phyloP scores from a whole-genome alignment of 2,329 filamentous ascomycete species.

The Phialocephala subalpina region DNA sequence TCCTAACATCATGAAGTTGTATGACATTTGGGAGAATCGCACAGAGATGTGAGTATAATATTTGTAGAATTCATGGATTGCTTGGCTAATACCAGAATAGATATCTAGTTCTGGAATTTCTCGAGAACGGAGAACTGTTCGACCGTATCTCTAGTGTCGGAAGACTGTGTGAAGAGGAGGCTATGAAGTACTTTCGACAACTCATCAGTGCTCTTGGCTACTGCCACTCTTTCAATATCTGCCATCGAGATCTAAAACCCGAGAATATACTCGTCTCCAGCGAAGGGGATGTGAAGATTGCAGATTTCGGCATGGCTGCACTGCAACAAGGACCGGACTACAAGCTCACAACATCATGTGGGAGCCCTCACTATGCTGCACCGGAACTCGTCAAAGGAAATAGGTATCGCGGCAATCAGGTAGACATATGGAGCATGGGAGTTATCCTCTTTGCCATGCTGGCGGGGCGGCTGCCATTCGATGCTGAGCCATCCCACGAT shows the following conservation, averaged over 20 bases:
- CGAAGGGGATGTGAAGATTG: conserved; percentile 84
- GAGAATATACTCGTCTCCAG: conserved; percentile 92
- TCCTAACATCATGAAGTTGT: conserved; percentile 90
- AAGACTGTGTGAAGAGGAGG: conserved; percentile 79
- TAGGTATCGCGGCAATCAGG: conserved; percentile 83
- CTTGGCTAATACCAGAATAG: conserved; percentile 55
- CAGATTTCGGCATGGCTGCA: conserved; percentile 98
- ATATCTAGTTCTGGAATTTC: conserved; percentile 93
- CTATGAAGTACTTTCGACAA: conserved; percentile 88
- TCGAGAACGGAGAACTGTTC: conserved; percentile 77
- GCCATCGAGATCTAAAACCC: conserved; percentile 94
- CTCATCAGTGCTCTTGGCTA: conserved; percentile 92
- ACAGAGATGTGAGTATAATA: conserved; percentile 80
- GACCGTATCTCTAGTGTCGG: conserved; percentile 81
- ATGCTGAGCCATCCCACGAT: conserved; percentile 50
- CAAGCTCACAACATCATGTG: conserved; percentile 87
- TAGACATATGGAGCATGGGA: conserved; percentile 94
- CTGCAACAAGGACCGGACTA: conserved; percentile 82
- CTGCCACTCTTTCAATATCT: conserved; percentile 93
- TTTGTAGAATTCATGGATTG: not conserved
- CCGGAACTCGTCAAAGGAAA: conserved; percentile 85
- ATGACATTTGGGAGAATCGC: conserved; percentile 97
- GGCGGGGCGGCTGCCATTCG: conserved; percentile 84
- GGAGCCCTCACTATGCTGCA: conserved; percentile 95
- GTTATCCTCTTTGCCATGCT: conserved; percentile 91